phyloP scores from a whole-genome alignment of 139 green algal species.

The Desmodesmus armatus region DNA sequence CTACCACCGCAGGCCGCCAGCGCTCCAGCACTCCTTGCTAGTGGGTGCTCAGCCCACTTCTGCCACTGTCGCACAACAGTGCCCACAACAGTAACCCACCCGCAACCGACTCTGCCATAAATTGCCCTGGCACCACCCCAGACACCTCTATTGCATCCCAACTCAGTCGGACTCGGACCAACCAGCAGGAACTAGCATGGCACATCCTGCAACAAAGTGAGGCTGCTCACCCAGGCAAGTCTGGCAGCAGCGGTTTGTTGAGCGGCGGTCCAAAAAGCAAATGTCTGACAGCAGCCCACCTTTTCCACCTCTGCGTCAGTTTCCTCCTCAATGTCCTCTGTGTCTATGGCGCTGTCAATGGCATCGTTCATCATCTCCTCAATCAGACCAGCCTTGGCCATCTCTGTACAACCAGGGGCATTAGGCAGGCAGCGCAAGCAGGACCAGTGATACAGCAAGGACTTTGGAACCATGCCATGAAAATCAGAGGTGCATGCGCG shows the following conservation, averaged over 20 bases:
- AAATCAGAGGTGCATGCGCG: not conserved
- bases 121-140: no score
- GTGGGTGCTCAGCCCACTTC: no score
- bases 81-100: no score
- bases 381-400: conserved; percentile 91
- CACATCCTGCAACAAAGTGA: not conserved
- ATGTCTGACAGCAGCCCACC: conserved; percentile 66
- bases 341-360: conserved; percentile 74
- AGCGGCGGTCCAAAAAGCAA: conserved; percentile 48
- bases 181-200: not conserved
- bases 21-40: no score
- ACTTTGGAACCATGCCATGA: not conserved
- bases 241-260: not conserved
- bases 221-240: not conserved
- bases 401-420: conserved; percentile 70
- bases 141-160: no score
- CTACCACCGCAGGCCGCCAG: no score
- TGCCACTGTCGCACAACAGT: no score
- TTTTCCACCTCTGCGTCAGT: conserved; percentile 79
- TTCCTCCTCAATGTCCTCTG: conserved; percentile 77
- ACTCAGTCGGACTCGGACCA: no score
- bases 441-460: not conserved
- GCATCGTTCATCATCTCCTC: conserved; percentile 91
- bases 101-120: no score
- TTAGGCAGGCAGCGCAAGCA: not conserved